phyloP scores from a whole-genome alignment of 176 grass and related monocot genomes.

The Bolboschoenus planiculmis region DNA sequence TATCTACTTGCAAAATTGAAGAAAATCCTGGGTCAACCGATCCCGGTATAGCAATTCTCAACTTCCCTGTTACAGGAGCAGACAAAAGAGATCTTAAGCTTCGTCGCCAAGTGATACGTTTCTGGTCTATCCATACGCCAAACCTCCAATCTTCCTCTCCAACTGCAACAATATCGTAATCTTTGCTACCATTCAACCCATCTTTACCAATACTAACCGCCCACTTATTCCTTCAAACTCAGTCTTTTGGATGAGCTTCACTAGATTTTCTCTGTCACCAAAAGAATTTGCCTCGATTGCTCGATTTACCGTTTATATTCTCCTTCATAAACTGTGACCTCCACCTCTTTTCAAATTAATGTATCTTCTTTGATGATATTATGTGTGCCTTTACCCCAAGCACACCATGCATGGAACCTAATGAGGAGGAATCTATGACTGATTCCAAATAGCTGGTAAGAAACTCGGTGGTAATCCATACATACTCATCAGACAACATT shows the following conservation, averaged over 20 bases:
- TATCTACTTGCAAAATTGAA: neutral
- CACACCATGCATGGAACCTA: neutral
- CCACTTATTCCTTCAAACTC: slow-evolving; percentile 2
- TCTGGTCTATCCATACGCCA: neutral
- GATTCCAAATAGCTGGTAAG: slow-evolving; percentile 10
- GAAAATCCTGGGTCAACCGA: neutral
- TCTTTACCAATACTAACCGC: slow-evolving; percentile 2
- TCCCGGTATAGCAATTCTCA: slow-evolving; percentile 3
- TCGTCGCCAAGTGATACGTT: slow-evolving; percentile 3
- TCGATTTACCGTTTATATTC: neutral
- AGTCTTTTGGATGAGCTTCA: neutral
- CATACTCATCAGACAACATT: slow-evolving; percentile 3
- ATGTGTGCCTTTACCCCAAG: slow-evolving; percentile 9
- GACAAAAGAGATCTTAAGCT: neutral
- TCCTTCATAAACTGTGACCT: neutral
- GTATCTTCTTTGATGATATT: neutral
- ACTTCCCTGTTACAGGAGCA: neutral
- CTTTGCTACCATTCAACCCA: neutral
- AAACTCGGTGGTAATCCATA: slow-evolving; percentile 5
- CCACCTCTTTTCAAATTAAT: neutral
- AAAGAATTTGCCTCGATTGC: neutral
- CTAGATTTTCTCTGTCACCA: neutral
- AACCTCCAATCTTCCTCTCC: neutral
- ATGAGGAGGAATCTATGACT: neutral
- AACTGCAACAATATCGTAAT: neutral